Evolutionary conservation across 169 alveolate species (phyloP).

Genomic region (Plasmodium chabaudi): DNA sequence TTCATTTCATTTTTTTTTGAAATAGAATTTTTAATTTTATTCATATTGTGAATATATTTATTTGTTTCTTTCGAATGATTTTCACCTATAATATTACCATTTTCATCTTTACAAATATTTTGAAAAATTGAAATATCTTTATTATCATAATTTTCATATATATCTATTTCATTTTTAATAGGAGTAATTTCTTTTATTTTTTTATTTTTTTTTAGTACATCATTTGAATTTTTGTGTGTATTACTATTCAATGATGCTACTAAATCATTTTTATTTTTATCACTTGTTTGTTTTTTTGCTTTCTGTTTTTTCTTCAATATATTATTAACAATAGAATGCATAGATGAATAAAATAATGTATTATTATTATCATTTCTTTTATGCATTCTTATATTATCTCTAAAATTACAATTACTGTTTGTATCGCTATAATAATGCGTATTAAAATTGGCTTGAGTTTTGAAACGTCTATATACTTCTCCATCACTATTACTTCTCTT

Average conservation of each 20-base stretch:
- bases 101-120: no score
- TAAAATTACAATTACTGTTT: neutral
- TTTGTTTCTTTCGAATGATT: no score
- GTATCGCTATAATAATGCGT: constrained; percentile 19
- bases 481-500: constrained; percentile 69
- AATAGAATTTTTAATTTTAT: no score
- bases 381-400: constrained; percentile 7
- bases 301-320: constrained; percentile 19
- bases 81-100: no score
- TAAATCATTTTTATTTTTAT: constrained; percentile 5
- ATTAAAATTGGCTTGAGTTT: constrained; percentile 2
- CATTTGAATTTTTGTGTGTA: neutral
- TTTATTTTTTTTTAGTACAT: neutral
- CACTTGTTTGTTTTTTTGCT: constrained; percentile 8
- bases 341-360: constrained; percentile 29
- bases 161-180: no score
- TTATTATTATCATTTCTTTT: constrained; percentile 20
- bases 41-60: no score
- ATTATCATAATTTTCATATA: no score
- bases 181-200: no score
- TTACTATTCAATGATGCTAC: no score
- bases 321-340: constrained; percentile 27
- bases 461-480: constrained; percentile 14
- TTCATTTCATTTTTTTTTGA: no score
- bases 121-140: no score